These are phyloP conservation scores for Acrodontium crateriforme DNA, from an alignment of 2,329 filamentous ascomycete species.

Conservation along the genomic window DNA sequence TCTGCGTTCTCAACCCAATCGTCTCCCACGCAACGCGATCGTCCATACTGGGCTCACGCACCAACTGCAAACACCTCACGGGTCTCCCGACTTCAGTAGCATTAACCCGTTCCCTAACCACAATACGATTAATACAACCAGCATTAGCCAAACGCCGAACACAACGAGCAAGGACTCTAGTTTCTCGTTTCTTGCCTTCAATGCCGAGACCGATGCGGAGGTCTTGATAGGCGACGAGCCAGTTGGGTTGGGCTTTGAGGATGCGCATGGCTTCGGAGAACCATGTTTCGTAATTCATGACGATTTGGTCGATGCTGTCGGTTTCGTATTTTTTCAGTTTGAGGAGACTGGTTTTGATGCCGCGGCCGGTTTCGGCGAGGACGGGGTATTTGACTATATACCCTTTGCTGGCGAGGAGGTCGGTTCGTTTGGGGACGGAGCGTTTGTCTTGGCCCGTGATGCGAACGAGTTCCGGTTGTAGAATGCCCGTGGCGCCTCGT, in stretches of 20 bases:
- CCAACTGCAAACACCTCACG: conserved; percentile 17
- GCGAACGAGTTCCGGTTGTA: conserved; percentile 41
- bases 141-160: conserved; percentile 26
- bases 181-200: conserved; percentile 23
- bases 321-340: conserved; percentile 36
- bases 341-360: conserved; percentile 42
- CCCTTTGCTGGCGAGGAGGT: conserved; percentile 41
- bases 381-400: conserved; percentile 46
- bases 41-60: conserved; percentile 19
- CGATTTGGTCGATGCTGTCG: conserved; percentile 2
- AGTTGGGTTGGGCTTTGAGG: conserved; percentile 32
- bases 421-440: conserved; percentile 48
- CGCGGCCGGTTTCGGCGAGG: conserved; percentile 24
- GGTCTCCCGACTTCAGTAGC: conserved; percentile 4
- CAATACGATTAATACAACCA: conserved; percentile 21
- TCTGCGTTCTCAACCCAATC: too few relatives aligned
- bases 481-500: conserved; percentile 39
- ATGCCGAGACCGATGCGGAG: conserved; percentile 34
- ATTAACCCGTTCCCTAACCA: conserved; percentile 8
- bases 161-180: conserved; percentile 25
- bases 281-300: conserved; percentile 35
- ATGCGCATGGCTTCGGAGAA: conserved; percentile 34
- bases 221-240: conserved; percentile 39
- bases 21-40: too few relatives aligned
- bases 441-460: conserved; percentile 50